A percentile compares a stretch with the other conserved stretches of the same genome.
phyloP scores from a whole-genome alignment of 2,329 filamentous ascomycete species.

The Piedraia hortae region DNA sequence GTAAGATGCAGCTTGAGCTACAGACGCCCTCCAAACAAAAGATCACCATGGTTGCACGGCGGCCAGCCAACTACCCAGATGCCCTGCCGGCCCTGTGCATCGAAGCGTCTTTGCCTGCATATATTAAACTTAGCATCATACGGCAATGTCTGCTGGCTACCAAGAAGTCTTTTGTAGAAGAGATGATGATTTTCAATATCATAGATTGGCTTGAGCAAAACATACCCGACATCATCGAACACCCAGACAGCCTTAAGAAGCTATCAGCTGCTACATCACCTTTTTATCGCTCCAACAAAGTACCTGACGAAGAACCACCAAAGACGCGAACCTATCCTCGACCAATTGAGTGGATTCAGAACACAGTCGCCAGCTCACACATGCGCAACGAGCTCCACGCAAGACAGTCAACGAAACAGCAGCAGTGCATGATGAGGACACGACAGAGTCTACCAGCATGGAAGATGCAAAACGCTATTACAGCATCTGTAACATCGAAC shows the following conservation, averaged over 20 bases:
- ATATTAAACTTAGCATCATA: conserved; percentile 74
- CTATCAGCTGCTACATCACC: conserved; percentile 45
- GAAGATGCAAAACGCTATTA: conserved; percentile 50
- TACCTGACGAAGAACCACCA: not conserved
- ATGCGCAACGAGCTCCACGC: conserved; percentile 36
- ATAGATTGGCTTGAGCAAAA: conserved; percentile 79
- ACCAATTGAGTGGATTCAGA: conserved; percentile 35
- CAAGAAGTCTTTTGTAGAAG: conserved; percentile 41
- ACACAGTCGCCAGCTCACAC: conserved; percentile 29
- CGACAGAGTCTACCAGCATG: conserved; percentile 63
- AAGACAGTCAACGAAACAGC: conserved; percentile 34
- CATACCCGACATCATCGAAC: conserved; percentile 54
- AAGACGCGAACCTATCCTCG: conserved; percentile 17
- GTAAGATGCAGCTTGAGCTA: conserved; percentile 38
- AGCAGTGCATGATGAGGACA: conserved; percentile 47
- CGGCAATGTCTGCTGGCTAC: conserved; percentile 49
- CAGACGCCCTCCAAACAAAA: conserved; percentile 17
- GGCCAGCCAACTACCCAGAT: conserved; percentile 44
- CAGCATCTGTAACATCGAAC: conserved; percentile 44
- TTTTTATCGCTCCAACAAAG: conserved; percentile 1
- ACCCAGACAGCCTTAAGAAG: conserved; percentile 58
- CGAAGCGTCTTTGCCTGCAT: conserved; percentile 45
- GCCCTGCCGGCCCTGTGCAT: conserved; percentile 41
- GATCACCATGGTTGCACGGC: conserved; percentile 38
- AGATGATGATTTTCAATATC: conserved; percentile 75